These are phyloP conservation scores for Colletotrichum orbiculare DNA, from an alignment of 2,329 filamentous ascomycete species.

Conservation along the genomic window DNA sequence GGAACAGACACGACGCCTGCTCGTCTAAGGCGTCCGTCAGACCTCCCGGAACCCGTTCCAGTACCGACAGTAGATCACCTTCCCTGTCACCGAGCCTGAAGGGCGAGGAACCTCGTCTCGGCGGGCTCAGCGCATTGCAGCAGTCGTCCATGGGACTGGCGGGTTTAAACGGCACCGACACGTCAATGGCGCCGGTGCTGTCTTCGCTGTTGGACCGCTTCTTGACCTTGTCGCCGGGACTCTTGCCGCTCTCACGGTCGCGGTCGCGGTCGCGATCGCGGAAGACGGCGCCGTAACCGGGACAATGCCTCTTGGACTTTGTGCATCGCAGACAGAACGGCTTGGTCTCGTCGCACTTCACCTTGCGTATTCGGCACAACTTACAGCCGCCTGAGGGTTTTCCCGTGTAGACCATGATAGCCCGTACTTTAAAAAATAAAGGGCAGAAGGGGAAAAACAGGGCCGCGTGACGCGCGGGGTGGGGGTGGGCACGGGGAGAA, in stretches of 20 bases:
- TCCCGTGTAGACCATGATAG: conserved; percentile 41
- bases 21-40: conserved; percentile 31
- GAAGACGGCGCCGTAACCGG: conserved; percentile 40
- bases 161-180: neutral
- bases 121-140: neutral
- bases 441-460: no score
- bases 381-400: conserved; percentile 41
- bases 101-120: conserved; percentile 1
- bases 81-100: conserved; percentile 22
- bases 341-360: conserved; percentile 68
- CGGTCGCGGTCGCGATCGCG: conserved; percentile 40
- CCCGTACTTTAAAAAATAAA: neutral
- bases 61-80: conserved; percentile 19
- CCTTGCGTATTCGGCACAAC: conserved; percentile 59
- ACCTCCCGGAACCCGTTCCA: conserved; percentile 25
- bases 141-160: conserved; percentile 5
- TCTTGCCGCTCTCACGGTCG: conserved; percentile 38
- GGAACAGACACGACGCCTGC: conserved; percentile 34
- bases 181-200: neutral
- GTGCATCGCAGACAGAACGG: conserved; percentile 64
- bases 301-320: conserved; percentile 44
- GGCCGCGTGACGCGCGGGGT: no score
- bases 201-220: conserved; percentile 11
- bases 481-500: no score
- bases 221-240: conserved; percentile 33